Conservation (phyloP, 1,284 basidiomycete species). For the Heterobasidion annosum region DNA sequence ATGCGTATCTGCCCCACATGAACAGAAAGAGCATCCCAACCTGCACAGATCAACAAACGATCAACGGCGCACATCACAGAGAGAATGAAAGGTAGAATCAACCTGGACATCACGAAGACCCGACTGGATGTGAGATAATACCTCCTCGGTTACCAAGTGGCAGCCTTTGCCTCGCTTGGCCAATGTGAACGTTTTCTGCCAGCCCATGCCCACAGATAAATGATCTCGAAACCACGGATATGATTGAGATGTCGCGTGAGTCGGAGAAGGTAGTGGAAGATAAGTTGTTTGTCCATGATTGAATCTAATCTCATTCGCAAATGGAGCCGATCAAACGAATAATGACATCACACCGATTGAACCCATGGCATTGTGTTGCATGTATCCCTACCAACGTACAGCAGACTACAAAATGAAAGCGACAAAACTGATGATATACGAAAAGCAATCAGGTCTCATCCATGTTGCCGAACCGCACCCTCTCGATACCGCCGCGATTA, state of each 20-base stretch:
- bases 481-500: slow-evolving; percentile 65
- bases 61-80: slow-evolving; percentile 1
- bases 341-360: too few relatives aligned
- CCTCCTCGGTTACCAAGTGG: slow-evolving; percentile 81
- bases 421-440: neutral
- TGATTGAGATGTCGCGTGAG: too few relatives aligned
- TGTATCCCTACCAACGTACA: too few relatives aligned
- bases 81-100: neutral
- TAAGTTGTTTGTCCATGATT: too few relatives aligned
- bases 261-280: too few relatives aligned
- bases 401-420: neutral
- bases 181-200: slow-evolving; percentile 84
- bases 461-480: slow-evolving; percentile 12
- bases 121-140: slow-evolving; percentile 61
- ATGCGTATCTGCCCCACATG: slow-evolving; percentile 38
- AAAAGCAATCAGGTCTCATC: neutral
- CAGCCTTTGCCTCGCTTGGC: slow-evolving; percentile 58
- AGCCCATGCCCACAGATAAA: slow-evolving; percentile 55
- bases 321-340: too few relatives aligned
- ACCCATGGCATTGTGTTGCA: too few relatives aligned
- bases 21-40: slow-evolving; percentile 70
- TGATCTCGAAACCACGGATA: neutral
- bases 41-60: slow-evolving; percentile 24
- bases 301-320: too few relatives aligned
- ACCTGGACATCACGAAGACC: slow-evolving; percentile 70